Conservation (phyloP, 177 flowering plant genomes). For the Tripterygium wilfordii region DNA sequence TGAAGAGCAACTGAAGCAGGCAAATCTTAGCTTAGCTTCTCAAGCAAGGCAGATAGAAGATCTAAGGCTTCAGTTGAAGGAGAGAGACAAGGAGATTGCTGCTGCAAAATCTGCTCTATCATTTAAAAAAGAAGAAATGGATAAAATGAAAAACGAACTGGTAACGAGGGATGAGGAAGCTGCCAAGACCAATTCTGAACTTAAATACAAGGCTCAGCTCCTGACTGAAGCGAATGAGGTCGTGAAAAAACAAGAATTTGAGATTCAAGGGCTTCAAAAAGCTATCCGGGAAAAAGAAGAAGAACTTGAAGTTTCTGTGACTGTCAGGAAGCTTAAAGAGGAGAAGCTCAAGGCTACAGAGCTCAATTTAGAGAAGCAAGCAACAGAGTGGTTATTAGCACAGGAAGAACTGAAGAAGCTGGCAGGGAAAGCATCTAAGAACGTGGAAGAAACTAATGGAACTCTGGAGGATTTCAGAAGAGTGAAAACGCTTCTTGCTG, state of each 20-base stretch:
- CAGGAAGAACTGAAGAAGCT: constrained; percentile 57
- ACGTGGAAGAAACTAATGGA: constrained; percentile 34
- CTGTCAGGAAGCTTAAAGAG: constrained; percentile 35
- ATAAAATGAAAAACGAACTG: constrained; percentile 49
- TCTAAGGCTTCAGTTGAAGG: constrained; percentile 46
- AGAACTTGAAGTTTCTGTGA: constrained; percentile 39
- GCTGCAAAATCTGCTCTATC: constrained; percentile 30
- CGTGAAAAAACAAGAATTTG: constrained; percentile 52
- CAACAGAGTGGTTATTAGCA: constrained; percentile 59
- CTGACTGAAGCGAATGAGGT: constrained; percentile 56
- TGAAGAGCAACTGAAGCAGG: constrained; percentile 58
- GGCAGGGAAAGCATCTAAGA: constrained; percentile 38
- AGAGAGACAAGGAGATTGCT: constrained; percentile 43
- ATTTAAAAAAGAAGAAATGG: constrained; percentile 56
- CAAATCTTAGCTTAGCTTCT: constrained; percentile 53
- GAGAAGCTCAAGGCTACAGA: constrained; percentile 57
- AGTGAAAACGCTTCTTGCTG: constrained; percentile 62
- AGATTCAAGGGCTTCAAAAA: constrained; percentile 46
- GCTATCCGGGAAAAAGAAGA: constrained; percentile 43
- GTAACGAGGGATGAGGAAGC: constrained; percentile 43
- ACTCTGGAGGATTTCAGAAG: constrained; percentile 50
- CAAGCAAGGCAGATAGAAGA: constrained; percentile 66
- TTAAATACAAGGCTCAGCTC: constrained; percentile 42
- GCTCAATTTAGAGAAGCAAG: constrained; percentile 52
- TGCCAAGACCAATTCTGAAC: constrained; percentile 29